Percentiles rank a stretch among this genome's conserved stretches.
phyloP scores from a whole-genome alignment of 495 filamentous ascomycete species.

The Aspergillus mulundensis region DNA sequence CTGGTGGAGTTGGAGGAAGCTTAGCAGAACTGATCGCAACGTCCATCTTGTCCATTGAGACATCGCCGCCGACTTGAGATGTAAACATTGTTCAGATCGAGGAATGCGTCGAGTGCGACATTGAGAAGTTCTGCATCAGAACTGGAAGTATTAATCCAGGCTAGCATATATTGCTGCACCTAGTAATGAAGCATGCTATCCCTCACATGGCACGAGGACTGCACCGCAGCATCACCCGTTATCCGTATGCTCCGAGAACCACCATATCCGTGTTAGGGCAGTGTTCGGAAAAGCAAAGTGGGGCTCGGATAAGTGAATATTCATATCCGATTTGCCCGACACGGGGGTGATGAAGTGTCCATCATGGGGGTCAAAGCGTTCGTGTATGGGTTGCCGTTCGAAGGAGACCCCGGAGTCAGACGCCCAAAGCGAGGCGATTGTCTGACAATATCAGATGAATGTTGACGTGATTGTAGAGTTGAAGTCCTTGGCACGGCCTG shows the following conservation, averaged over 20 bases:
- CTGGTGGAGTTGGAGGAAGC: slow-evolving; percentile 14
- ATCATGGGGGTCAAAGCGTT: too few species aligned
- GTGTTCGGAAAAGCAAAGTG: slow-evolving; percentile 3
- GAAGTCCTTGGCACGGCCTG: too few species aligned
- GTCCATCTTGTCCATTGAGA: neutral
- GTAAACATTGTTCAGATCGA: neutral
- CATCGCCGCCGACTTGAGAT: neutral
- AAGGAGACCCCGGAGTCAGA: too few species aligned
- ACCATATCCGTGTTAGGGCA: neutral
- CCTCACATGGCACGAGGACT: neutral
- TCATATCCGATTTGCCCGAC: neutral
- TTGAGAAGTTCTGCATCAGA: neutral
- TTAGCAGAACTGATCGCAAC: neutral
- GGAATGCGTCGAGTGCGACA: neutral
- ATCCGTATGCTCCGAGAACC: neutral
- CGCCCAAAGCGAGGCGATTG: too few species aligned
- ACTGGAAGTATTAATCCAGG: neutral
- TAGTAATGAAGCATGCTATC: neutral
- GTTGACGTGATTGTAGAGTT: too few species aligned
- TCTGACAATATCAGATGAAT: too few species aligned
- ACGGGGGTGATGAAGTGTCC: neutral
- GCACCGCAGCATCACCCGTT: neutral
- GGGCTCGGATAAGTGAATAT: neutral
- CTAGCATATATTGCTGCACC: neutral
- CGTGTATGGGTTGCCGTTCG: too few species aligned